phyloP scores from a whole-genome alignment of 2,329 filamentous ascomycete species.

The Didymella exigua region DNA sequence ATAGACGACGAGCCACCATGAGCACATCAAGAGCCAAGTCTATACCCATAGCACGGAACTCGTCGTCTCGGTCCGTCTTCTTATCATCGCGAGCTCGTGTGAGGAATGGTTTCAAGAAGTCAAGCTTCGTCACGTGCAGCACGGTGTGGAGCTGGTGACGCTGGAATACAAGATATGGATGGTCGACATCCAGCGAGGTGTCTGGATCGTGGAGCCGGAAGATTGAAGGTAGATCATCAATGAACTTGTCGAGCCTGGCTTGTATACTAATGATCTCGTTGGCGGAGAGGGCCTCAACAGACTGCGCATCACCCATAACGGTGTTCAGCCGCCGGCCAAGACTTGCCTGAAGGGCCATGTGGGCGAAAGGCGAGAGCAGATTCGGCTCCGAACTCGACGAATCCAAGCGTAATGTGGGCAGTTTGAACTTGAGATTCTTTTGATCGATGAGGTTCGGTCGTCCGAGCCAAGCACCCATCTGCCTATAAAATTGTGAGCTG shows the following conservation, averaged over 20 bases:
- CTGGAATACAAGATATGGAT: slow-evolving; percentile 55
- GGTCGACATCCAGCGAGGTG: slow-evolving; percentile 48
- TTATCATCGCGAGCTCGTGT: slow-evolving; percentile 42
- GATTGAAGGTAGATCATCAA: slow-evolving; percentile 51
- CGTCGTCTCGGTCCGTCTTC: slow-evolving; percentile 41
- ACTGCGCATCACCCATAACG: slow-evolving; percentile 27
- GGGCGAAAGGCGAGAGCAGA: slow-evolving; percentile 52
- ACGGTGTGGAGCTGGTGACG: slow-evolving; percentile 55
- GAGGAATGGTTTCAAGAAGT: slow-evolving; percentile 56
- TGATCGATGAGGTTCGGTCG: slow-evolving; percentile 55
- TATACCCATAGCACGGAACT: slow-evolving; percentile 52
- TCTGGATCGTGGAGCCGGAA: slow-evolving; percentile 52
- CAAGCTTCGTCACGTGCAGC: slow-evolving; percentile 54
- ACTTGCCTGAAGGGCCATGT: slow-evolving; percentile 51
- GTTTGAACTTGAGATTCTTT: slow-evolving; percentile 46
- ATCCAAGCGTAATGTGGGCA: slow-evolving; percentile 51
- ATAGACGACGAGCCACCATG: slow-evolving; percentile 49
- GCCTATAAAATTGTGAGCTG: slow-evolving; percentile 26
- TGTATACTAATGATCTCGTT: slow-evolving; percentile 36
- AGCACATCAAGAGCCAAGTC: slow-evolving; percentile 54
- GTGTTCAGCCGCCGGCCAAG: slow-evolving; percentile 43
- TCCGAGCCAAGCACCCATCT: slow-evolving; percentile 53
- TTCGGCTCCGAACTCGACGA: slow-evolving; percentile 41
- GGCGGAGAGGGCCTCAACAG: slow-evolving; percentile 22
- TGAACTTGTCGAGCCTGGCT: slow-evolving; percentile 52